Evolutionary conservation across 2,329 filamentous ascomycete species (phyloP).

Genomic region (Raffaelea albimanens): DNA sequence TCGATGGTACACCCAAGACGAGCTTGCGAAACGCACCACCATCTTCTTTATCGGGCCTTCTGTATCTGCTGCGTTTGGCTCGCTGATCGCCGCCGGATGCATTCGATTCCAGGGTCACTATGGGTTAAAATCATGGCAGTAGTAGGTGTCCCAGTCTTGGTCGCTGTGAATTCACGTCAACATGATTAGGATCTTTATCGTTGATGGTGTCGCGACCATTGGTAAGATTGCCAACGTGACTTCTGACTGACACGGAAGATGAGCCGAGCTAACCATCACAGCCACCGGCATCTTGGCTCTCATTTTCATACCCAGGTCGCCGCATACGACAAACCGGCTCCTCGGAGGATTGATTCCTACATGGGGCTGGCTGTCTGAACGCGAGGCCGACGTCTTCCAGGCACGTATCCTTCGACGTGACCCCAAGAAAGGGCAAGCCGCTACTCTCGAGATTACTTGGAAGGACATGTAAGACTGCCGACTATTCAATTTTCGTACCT

Average conservation of each 20-base stretch:
- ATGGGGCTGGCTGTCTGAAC: too few relatives aligned
- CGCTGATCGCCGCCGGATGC: slow-evolving; percentile 1
- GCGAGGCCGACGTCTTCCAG: neutral
- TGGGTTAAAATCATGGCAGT: too few relatives aligned
- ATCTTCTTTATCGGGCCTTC: slow-evolving; percentile 46
- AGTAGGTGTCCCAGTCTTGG: neutral
- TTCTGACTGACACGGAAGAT: too few relatives aligned
- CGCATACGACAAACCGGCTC: neutral
- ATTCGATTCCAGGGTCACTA: neutral
- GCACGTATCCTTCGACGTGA: neutral
- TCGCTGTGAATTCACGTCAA: neutral
- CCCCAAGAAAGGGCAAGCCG: neutral
- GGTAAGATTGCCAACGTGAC: too few relatives aligned
- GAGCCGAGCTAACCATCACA: neutral
- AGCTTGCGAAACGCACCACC: slow-evolving; percentile 25
- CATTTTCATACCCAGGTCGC: neutral
- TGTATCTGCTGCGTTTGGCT: slow-evolving; percentile 33
- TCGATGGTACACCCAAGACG: slow-evolving; percentile 45
- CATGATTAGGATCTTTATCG: neutral
- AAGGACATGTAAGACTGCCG: too few relatives aligned
- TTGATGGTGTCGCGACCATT: neutral
- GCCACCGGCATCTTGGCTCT: neutral
- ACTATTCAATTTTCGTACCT: too few relatives aligned
- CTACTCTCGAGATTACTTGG: neutral
- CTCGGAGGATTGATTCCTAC: neutral